Base-by-base conservation (phyloP, 2,329 filamentous ascomycete species). In the Emmonsiellopsis sp. region DNA sequence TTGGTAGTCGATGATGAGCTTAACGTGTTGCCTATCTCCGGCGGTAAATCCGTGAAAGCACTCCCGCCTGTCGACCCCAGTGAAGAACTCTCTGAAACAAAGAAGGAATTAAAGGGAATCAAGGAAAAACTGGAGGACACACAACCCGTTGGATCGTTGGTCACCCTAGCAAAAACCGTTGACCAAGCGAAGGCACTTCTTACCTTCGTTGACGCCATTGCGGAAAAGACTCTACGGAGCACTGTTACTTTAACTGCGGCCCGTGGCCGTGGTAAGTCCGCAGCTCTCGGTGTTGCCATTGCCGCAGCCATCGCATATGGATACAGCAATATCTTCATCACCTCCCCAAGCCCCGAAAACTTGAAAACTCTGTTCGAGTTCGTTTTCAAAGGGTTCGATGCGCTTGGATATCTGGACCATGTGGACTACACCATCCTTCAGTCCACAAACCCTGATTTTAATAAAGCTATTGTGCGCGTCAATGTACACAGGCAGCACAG, bases 271-370 rank as follows among this genome's bases (percentile, higher is more conserved):
- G 93, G 93, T 73, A 98, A 98, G 73, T 98, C 93, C 16, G 94
- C 93, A 15, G 93, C 93, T 30, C 80, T 98, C 64, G 93, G 93
- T 72, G 85, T 98, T 50, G 90, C 93, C 2, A 87, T 98, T 43
- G 93, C 93, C 3, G 90, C 93, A 2, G 94, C 94, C 1, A 82
- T 98, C 44, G 92, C 93, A 1, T 88, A 97, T 67, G 93, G 93
- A 30, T 98, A 98, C 73, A 95, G 90, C 76, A 98, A 98, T 70
- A 95, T 98, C 64, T 98, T 98, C 73, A 95, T 98, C 67, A 98
- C 93, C 1, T 97, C 92, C 1, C 92, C 92, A 0, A 96, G 89
- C 57, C 93, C 93, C 0, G 94, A 98, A 73, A 98, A 98, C 73
- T 78, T 98, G 78, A 98, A 97, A 75, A 98, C 93, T 0, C 78